A percentile compares a stretch with the other conserved stretches of the same genome.
Conservation (phyloP, 2,329 filamentous ascomycete genomes). For the Talaromyces sp. region DNA sequence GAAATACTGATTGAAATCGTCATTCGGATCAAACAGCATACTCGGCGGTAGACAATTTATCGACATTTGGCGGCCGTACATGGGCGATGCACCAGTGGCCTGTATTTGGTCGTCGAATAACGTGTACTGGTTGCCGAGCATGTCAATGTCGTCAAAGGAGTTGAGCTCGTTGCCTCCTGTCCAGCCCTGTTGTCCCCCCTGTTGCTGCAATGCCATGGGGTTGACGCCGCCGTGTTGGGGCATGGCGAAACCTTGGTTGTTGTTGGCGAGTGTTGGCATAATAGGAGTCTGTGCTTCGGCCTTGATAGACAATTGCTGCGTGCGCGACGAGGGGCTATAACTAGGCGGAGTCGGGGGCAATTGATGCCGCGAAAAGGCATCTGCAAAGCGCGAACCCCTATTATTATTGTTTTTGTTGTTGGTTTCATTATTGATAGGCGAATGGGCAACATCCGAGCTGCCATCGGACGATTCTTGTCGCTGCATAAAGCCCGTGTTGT, state of each 20-base stretch:
- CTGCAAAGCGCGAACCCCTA: constrained; percentile 8
- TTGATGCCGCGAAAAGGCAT: constrained; percentile 18
- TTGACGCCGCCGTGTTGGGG: constrained; percentile 33
- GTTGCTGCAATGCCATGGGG: constrained; percentile 30
- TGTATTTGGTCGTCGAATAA: constrained; percentile 28
- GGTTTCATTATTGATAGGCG: constrained; percentile 24
- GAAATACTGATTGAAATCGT: constrained; percentile 37
- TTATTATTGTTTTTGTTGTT: constrained; percentile 7
- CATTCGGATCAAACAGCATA: constrained; percentile 27
- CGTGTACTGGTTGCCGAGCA: constrained; percentile 8
- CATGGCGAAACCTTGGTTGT: constrained; percentile 18
- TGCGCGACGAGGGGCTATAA: constrained; percentile 31
- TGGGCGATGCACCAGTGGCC: constrained; percentile 14
- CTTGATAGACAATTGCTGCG: constrained; percentile 25
- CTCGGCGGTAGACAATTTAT: constrained; percentile 29
- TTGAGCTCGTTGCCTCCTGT: neutral
- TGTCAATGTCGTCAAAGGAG: constrained; percentile 10
- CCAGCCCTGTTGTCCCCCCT: constrained; percentile 15
- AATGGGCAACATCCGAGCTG: constrained; percentile 53
- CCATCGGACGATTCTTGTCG: constrained; percentile 54
- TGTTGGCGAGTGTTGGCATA: neutral
- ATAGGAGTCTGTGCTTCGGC: constrained; percentile 11
- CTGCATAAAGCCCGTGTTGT: constrained; percentile 46
- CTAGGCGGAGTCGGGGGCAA: constrained; percentile 38
- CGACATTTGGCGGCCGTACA: constrained; percentile 32